Evolutionary conservation across 2,329 filamentous ascomycete genomes (phyloP).

Genomic region (Monosporascus sp.): DNA sequence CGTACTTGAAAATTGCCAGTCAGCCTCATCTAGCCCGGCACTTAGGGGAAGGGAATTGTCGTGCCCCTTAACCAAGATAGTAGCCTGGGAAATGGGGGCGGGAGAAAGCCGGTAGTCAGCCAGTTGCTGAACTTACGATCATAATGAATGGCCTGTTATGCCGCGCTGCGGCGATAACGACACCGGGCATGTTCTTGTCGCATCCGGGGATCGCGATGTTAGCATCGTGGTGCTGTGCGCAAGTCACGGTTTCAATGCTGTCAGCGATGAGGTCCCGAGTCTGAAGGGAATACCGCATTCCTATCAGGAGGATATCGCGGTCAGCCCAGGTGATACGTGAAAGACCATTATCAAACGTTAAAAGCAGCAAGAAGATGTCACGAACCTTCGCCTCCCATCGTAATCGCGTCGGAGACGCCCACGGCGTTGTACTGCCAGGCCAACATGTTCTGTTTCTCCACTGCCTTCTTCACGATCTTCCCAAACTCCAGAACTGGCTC

Average conservation of each 20-base stretch:
- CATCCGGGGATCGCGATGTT: constrained; percentile 91
- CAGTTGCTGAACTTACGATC: constrained; percentile 44
- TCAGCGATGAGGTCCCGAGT: constrained; percentile 90
- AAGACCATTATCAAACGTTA: neutral
- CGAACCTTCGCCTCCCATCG: constrained; percentile 86
- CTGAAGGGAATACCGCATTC: constrained; percentile 91
- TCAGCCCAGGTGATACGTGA: constrained; percentile 2
- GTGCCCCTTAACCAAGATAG: too few species aligned
- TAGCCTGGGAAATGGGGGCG: too few species aligned
- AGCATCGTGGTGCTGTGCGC: constrained; percentile 86
- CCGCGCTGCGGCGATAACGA: constrained; percentile 82
- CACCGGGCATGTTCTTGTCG: constrained; percentile 97
- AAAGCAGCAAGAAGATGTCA: too few species aligned
- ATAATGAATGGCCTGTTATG: constrained; percentile 91
- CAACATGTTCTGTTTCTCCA: constrained; percentile 80
- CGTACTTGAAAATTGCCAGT: constrained; percentile 47
- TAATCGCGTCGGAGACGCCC: constrained; percentile 84
- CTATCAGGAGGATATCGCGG: constrained; percentile 35
- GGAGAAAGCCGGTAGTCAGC: too few species aligned
- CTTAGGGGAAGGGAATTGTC: too few species aligned
- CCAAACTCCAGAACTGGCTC: constrained; percentile 72
- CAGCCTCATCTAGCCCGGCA: too few species aligned
- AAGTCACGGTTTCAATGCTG: constrained; percentile 88
- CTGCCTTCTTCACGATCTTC: constrained; percentile 76
- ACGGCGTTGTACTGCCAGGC: constrained; percentile 94